Percentiles rank a stretch among this genome's conserved stretches.
Conservation (phyloP, 495 filamentous ascomycete genomes). For the Beverwykella pulmonaria region DNA sequence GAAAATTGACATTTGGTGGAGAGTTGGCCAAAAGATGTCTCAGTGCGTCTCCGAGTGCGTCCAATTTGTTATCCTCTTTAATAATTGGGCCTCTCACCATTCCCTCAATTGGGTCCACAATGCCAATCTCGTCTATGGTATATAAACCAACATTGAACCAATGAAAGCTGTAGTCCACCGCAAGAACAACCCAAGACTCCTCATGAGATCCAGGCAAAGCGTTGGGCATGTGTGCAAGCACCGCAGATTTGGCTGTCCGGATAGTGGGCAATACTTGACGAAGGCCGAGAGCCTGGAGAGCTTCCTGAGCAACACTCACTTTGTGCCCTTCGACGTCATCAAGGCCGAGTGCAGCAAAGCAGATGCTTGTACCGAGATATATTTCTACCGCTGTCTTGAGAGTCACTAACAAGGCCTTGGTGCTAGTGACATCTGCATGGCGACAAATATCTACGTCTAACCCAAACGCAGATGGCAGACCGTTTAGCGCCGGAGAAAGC, state of each 20-base stretch:
- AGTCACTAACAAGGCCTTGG: conserved; percentile 10
- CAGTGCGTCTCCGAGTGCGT: conserved; percentile 9
- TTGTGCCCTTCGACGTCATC: not conserved
- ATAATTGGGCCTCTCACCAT: conserved; percentile 2
- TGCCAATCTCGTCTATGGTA: conserved; percentile 3
- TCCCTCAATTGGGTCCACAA: conserved; percentile 6
- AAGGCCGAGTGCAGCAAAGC: conserved; percentile 10
- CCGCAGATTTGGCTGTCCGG: not conserved
- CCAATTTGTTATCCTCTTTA: conserved; percentile 1
- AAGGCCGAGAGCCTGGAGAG: conserved; percentile 16
- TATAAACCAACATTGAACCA: conserved; percentile 18
- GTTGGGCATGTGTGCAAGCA: conserved; percentile 2
- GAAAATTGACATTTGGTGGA: not conserved
- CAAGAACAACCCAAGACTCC: conserved; percentile 10
- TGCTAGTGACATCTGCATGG: conserved; percentile 6
- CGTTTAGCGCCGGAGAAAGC: conserved; percentile 7
- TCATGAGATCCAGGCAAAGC: not conserved
- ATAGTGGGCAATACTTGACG: conserved; percentile 11
- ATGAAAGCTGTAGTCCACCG: conserved; percentile 15
- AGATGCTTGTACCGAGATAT: conserved; percentile 27
- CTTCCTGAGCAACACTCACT: conserved; percentile 1
- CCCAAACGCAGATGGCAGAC: conserved; percentile 4
- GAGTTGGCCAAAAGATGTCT: conserved; percentile 3
- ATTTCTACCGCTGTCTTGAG: conserved; percentile 11
- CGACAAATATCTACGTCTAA: conserved; percentile 12